Percentiles rank a stretch among this genome's conserved stretches.
These are phyloP conservation scores for Amorphotheca resinae DNA, from an alignment of 495 filamentous ascomycete species.

Conservation along the genomic window DNA sequence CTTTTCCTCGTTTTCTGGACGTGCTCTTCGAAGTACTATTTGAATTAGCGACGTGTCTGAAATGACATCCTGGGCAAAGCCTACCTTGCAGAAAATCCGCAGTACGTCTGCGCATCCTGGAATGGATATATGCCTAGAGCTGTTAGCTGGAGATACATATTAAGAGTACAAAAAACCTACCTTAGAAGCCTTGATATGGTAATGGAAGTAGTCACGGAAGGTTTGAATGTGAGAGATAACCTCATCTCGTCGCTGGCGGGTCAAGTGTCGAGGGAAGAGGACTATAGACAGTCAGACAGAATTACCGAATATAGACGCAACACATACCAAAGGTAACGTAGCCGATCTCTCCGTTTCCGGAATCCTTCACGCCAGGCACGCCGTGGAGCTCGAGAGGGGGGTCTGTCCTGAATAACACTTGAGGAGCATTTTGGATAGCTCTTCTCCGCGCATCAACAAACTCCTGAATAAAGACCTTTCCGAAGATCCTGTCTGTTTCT, in stretches of 20 bases:
- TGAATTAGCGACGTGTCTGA: not conserved
- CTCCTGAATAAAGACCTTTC: constrained; percentile 89
- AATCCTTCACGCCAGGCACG: constrained; percentile 66
- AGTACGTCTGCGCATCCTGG: constrained; percentile 89
- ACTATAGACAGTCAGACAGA: constrained; percentile 37
- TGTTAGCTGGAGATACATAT: too few species aligned
- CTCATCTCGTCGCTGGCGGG: constrained; percentile 75
- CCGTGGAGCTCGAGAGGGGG: constrained; percentile 83
- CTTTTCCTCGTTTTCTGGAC: constrained; percentile 92
- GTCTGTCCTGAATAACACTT: constrained; percentile 94
- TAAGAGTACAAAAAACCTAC: too few species aligned
- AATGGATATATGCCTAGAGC: constrained; percentile 84
- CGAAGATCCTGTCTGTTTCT: constrained; percentile 93
- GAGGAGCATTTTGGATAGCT: constrained; percentile 93
- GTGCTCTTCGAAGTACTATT: constrained; percentile 73
- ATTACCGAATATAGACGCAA: not conserved
- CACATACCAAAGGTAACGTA: constrained; percentile 91
- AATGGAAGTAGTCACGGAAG: constrained; percentile 99
- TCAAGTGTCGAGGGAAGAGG: constrained; percentile 89
- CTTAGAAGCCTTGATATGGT: constrained; percentile 99
- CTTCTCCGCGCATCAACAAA: constrained; percentile 92
- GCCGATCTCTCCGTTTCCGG: constrained; percentile 69
- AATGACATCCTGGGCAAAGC: constrained; percentile 4
- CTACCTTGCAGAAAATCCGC: constrained; percentile 95
- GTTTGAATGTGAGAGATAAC: constrained; percentile 98